phyloP scores from a whole-genome alignment of 371 early-diverging fungal genomes.

The Mucor indicus region DNA sequence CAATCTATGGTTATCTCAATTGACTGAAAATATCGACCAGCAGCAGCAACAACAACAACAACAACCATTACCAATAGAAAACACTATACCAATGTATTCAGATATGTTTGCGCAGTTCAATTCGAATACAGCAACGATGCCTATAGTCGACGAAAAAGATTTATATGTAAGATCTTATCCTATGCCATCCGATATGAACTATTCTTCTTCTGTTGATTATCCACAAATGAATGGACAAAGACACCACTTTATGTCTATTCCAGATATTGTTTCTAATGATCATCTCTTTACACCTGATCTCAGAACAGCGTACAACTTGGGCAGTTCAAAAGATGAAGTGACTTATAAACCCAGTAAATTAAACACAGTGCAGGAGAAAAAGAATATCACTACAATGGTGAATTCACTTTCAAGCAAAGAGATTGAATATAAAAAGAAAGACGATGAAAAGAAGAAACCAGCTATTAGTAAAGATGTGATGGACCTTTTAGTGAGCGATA shows the following conservation, averaged over 20 bases:
- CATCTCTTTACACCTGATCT: conserved; percentile 9
- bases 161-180: conserved; percentile 22
- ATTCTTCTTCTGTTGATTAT: not conserved
- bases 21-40: conserved; percentile 13
- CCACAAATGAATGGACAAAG: conserved; percentile 10
- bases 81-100: not conserved
- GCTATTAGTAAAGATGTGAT: conserved; percentile 18
- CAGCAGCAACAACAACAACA: conserved; percentile 7
- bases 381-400: conserved; percentile 20
- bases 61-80: not conserved
- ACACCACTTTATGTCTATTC: conserved; percentile 13
- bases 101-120: conserved; percentile 12
- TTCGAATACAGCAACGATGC: not conserved
- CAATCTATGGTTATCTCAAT: conserved; percentile 15
- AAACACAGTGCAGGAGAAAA: conserved; percentile 3
- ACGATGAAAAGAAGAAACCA: conserved; percentile 15
- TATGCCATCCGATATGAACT: not conserved
- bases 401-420: conserved; percentile 4
- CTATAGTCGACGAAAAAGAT: conserved; percentile 8
- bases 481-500: conserved; percentile 19
- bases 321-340: conserved; percentile 14
- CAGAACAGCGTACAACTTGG: conserved; percentile 7
- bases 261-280: conserved; percentile 1
- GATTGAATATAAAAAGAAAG: too few relatives aligned
- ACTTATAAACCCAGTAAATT: conserved; percentile 8